phyloP scores from a whole-genome alignment of 345 rosid species.

The Barbarea vulgaris region DNA sequence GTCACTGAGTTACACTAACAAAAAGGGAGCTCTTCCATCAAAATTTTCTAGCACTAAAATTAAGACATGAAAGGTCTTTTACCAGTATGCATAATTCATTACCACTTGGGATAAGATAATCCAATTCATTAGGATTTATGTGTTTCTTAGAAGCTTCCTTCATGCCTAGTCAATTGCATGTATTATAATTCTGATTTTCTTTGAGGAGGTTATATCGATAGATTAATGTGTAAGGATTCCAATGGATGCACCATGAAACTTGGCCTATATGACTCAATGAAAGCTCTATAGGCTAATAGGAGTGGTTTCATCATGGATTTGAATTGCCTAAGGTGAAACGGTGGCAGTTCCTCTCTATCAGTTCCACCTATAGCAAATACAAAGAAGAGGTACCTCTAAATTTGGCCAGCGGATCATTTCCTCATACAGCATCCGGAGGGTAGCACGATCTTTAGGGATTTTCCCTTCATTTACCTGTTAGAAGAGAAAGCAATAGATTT shows the following conservation, averaged over 20 bases:
- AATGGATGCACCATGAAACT: neutral
- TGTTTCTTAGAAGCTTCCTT: neutral
- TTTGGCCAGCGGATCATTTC: slow-evolving; percentile 94
- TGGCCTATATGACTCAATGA: neutral
- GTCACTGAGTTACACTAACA: neutral
- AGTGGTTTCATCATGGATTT: slow-evolving; percentile 1
- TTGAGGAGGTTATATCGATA: neutral
- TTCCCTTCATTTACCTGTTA: slow-evolving; percentile 81
- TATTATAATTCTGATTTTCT: neutral
- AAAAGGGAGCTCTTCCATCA: slow-evolving; percentile 2
- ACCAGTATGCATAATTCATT: neutral
- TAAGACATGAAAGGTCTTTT: neutral
- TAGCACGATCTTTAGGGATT: slow-evolving; percentile 68
- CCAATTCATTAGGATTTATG: neutral
- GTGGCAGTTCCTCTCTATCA: neutral
- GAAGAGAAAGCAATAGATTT: slow-evolving; percentile 4
- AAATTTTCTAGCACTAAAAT: neutral
- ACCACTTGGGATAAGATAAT: neutral
- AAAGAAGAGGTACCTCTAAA: slow-evolving; percentile 59
- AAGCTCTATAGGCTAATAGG: neutral
- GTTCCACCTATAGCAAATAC: neutral
- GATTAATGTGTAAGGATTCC: neutral
- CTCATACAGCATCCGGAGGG: slow-evolving; percentile 75
- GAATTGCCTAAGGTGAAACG: neutral
- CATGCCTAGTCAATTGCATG: slow-evolving; percentile 6